A percentile compares a stretch with the other conserved stretches of the same genome.
phyloP scores from a whole-genome alignment of 345 rosid genomes.

The Diplotaxis tenuifolia region DNA sequence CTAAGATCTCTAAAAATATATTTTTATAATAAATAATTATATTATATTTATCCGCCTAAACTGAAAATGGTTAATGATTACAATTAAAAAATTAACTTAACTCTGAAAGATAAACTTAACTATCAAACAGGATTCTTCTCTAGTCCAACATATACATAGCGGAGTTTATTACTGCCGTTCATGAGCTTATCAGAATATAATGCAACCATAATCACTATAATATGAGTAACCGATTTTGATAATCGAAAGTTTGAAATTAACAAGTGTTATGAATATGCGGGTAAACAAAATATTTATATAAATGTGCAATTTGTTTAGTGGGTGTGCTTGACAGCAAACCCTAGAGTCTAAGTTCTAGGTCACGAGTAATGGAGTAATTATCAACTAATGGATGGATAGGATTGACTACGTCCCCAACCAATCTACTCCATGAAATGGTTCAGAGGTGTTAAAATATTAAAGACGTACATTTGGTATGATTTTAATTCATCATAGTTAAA shows the following conservation, averaged over 20 bases:
- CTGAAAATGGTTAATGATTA: too few species aligned
- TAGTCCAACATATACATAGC: background rate
- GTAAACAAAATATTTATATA: conserved; percentile 1
- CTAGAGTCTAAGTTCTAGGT: conserved; percentile 35
- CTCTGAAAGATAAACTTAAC: too few species aligned
- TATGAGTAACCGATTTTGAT: background rate
- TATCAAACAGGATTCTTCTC: background rate
- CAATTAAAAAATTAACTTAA: too few species aligned
- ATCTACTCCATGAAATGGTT: conserved; percentile 15
- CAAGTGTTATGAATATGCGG: conserved; percentile 17
- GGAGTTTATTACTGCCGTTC: background rate
- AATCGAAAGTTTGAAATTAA: conserved; percentile 15
- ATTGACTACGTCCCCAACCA: conserved; percentile 21
- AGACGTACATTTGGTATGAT: background rate
- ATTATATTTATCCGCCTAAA: too few species aligned
- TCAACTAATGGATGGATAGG: conserved; percentile 19
- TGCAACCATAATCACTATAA: background rate
- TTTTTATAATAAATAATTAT: too few species aligned
- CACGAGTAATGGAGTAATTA: conserved; percentile 40
- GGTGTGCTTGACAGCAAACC: conserved; percentile 33
- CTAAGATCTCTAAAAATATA: too few species aligned
- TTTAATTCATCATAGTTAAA: background rate
- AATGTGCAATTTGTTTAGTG: background rate
- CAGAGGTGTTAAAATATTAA: background rate
- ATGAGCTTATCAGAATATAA: background rate